Base-by-base conservation (phyloP, 129 eudicot species). In the Tagetes erecta region DNA sequence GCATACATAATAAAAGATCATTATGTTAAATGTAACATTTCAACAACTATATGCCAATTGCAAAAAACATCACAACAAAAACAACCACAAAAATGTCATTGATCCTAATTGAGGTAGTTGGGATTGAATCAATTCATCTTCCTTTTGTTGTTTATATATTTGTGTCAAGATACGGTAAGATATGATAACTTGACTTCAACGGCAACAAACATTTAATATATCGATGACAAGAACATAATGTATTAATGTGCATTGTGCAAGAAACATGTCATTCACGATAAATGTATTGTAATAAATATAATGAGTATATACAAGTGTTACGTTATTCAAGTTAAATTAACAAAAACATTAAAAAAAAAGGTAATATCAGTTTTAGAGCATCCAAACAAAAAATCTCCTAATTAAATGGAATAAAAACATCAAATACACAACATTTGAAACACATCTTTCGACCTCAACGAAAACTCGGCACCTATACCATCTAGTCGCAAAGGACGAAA, bases 91-190 rank as follows among this genome's bases (percentile, higher is more conserved):
- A 3, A 14, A 30, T 6, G 20, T 9, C 44, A 14, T 33, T 46
- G 46, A 2, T 73, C 77, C 57, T 42, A 73, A 73, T 39, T 73
- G 34, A 73, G 59, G 69, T 42, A 59, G 69, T 58, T 59, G 45
- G 31, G 45, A 42, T 52, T 34, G 14, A 13, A 44, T 58, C 3
- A 14, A 59, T 45, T 57, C 59, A 58, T 33, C 69, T 58, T 59
- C 45, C 31, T 59, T 72, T 68, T 49, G 69, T 8, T 44, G 10
- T 71, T 36, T 73, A 44, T 34, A 73, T 62, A 60, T 11, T 59
- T 58, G 35, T 45, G 37, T 33, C 20, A 31, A 39, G 7, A 56
- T 41, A 10, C 44, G 6, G 52, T 27, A 59, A 57, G 68, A 44
- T 27, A 59, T 40, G 68, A 44, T 59, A 11, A 44, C 41, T 56